A percentile compares a stretch with the other conserved stretches of the same genome.
Evolutionary conservation across 75 land plant species (phyloP).

Genomic region (Cunninghamia lanceolata): DNA sequence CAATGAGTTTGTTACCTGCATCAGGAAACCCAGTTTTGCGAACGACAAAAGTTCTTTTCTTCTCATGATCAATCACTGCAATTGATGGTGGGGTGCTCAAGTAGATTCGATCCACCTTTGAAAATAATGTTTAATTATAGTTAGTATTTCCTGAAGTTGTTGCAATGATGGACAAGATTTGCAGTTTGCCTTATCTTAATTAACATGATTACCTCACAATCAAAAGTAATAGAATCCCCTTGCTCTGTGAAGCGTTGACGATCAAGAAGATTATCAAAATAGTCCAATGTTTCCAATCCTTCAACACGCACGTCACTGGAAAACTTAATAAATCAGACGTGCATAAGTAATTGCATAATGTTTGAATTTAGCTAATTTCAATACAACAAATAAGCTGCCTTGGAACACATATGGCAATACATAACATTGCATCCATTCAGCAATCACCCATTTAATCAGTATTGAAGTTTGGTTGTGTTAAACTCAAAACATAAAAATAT

Average conservation of each 20-base stretch:
- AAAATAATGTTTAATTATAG: background rate
- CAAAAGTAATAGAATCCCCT: conserved; percentile 78
- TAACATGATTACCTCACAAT: conserved; percentile 55
- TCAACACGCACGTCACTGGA: conserved; percentile 74
- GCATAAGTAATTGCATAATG: conserved; percentile 2
- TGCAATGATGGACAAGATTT: background rate
- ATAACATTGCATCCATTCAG: background rate
- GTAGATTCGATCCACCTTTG: conserved; percentile 15
- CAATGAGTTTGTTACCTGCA: conserved; percentile 37
- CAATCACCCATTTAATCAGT: background rate
- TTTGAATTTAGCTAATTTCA: background rate
- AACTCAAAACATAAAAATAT: background rate
- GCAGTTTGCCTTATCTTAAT: background rate
- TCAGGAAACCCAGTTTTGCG: conserved; percentile 65
- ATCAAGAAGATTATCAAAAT: conserved; percentile 62
- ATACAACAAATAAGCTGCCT: background rate
- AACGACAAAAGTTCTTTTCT: conserved; percentile 58
- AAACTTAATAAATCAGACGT: background rate
- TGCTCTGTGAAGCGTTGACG: conserved; percentile 71
- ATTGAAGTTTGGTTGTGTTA: background rate
- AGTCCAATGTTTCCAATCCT: conserved; percentile 76
- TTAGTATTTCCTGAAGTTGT: background rate
- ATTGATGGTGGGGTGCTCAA: conserved; percentile 42
- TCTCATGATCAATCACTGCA: conserved; percentile 66
- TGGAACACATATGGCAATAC: background rate